Base-by-base conservation (phyloP, 345 rosid genomes). In the Murraya koenigii region DNA sequence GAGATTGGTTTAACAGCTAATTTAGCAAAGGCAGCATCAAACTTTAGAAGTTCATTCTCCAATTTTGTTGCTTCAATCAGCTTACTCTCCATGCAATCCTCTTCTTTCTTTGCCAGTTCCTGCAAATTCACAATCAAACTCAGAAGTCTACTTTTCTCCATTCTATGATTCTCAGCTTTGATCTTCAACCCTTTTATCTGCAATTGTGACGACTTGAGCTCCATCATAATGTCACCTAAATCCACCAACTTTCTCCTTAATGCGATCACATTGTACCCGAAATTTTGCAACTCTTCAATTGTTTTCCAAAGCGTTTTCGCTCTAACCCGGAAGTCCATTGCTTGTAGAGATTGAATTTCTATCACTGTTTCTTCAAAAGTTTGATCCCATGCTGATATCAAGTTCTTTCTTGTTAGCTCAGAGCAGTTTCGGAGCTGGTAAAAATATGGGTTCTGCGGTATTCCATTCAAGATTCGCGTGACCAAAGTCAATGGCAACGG, bases 191-290 rank as follows among this genome's bases (percentile, higher is more conserved):
- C 20, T 22, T 64, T 75, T 2, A 71, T 54, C 66, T 38, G 33
- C 25, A 22, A 54, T 72, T 49, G 41, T 1, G 58, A 39, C 54
- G 7, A 7, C 60, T 66, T 64, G 8, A 70, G 65, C 54, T 60
- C 71, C 4, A 25, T n/a, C 38, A 66, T 35, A 36, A 75, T 74
- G 36, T 82, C 80, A 44, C 33, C 59, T 39, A 79, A 39, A 7
- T 71, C 78, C 76, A 68, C 67, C 56, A 74, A 7, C 35, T 76
- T 67, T 74, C 66, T 78, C 44, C 81, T 81, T 38, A 81, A 39
- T 13, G 71, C 36, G 32, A 79, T 22, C 75, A 82, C 82, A 72
- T 76, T 76, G 72, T 79, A 82, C 56, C 82, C 85, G 17, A 79
- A n/a, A 15, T 9, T 59, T 22, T 82, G 82, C 77, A 82, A 41